Evolutionary conservation across 768 basidiomycete species (phyloP), one percentile per base, ranked within the genome.

Genomic region (Calvatia gigantea): DNA sequence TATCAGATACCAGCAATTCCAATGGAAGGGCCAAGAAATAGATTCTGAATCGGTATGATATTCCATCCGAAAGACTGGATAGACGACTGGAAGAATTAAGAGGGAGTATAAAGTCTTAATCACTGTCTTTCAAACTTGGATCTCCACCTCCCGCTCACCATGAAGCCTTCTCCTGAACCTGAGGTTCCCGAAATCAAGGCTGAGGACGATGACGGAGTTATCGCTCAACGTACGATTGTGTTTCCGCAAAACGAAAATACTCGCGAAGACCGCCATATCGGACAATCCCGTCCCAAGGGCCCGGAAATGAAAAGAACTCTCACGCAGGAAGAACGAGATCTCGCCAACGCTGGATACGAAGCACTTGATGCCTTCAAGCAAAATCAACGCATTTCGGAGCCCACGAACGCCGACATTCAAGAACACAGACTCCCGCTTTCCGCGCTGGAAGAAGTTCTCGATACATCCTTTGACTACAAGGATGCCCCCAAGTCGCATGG

Each of bases 301-400:
- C 75, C 77, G 45, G 83, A 84, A 64, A 77, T 85, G 79, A 80
- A 78, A 57, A 76, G 80, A 51, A 78, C 84, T 53, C 66, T 85
- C 65, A 86, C 85, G n/a, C 76, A 81, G 61, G 85, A 86, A 64
- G 84, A 86, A 55, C 80, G 75, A 60, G 82, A 83, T 46, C 78
- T 87, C 45, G 82, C 84, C 12, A 82, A 79, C 2, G 85, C 85
- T n/a, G 84, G 84, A 1, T 87, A 87, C 64, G 82, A 82, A 48
- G 82, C 85, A 62, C 72, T 87, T 25, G 71, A 78, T 28, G 71
- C 59, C 33, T 70, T 76, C 51, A 78, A 79, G 58, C 32, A 46
- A 17, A 54, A 21, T 11, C 33, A 58, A 17, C 23, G 54, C 19
- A 21, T 19, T 15, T 6, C 53, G 3, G 53, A 54, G 38, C 15